Evolutionary conservation across 306 rosid genomes (phyloP).

Genomic region (Glycine tomentella): DNA sequence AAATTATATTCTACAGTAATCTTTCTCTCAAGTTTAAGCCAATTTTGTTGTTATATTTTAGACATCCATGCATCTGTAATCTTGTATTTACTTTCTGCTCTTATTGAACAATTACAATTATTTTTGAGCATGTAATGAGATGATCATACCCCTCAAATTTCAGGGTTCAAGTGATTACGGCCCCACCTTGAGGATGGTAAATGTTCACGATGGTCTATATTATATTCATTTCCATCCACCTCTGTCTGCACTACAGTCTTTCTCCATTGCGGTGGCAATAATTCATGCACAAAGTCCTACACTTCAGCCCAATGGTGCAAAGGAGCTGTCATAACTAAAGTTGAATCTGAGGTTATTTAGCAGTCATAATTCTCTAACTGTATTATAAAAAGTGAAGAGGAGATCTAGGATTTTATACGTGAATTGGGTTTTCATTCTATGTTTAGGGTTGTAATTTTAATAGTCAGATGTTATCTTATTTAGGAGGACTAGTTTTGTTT

Average conservation of each 20-base stretch:
- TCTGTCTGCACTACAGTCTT: conserved; percentile 79
- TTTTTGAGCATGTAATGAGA: neutral
- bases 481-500: conserved; percentile 51
- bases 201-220: conserved; percentile 77
- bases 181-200: conserved; percentile 83
- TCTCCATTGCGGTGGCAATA: conserved; percentile 87
- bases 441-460: conserved; percentile 48
- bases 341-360: conserved; percentile 51
- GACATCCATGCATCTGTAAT: neutral
- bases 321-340: conserved; percentile 54
- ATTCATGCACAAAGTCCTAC: conserved; percentile 75
- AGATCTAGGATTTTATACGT: conserved; percentile 56
- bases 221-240: conserved; percentile 71
- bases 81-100: neutral
- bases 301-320: conserved; percentile 64
- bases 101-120: conserved; percentile 15
- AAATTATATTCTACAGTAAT: conserved; percentile 2
- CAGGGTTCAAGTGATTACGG: conserved; percentile 59
- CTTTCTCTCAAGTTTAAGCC: neutral
- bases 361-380: conserved; percentile 53
- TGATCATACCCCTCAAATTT: conserved; percentile 42
- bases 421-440: conserved; percentile 34
- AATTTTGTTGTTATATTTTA: conserved; percentile 22
- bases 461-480: conserved; percentile 48
- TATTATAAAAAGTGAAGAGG: conserved; percentile 55